A percentile compares a stretch with the other conserved stretches of the same genome.
Evolutionary conservation across 805 yeast species (phyloP).

Genomic region (Starmerella floris): DNA sequence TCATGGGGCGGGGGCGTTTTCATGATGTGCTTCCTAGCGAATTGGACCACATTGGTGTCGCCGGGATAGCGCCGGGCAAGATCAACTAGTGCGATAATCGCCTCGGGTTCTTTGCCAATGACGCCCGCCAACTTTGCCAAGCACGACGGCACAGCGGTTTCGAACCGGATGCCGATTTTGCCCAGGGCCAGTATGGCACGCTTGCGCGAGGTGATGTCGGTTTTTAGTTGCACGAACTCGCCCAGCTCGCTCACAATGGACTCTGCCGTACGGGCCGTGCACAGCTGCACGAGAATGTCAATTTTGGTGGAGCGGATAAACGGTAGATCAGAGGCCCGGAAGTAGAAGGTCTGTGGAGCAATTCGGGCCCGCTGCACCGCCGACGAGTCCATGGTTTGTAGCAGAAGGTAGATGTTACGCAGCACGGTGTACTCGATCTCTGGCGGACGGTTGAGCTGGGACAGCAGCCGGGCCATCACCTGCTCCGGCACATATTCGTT

Average conservation of each 20-base stretch:
- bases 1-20: constrained; percentile 24
- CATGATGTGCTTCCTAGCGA: too few species aligned
- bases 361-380: constrained; percentile 19
- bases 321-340: constrained; percentile 72
- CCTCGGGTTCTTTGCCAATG: constrained; percentile 51
- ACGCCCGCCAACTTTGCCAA: constrained; percentile 48
- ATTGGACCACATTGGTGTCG: constrained; percentile 28
- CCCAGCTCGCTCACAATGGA: constrained; percentile 59
- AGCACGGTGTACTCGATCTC: constrained; percentile 75
- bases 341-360: constrained; percentile 44
- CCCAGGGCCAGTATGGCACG: constrained; percentile 85
- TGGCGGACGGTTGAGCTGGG: constrained; percentile 42
- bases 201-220: constrained; percentile 73
- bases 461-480: constrained; percentile 51
- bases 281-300: constrained; percentile 70
- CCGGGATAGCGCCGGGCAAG: constrained; percentile 65
- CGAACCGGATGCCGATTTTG: constrained; percentile 67
- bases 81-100: constrained; percentile 60
- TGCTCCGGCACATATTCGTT: constrained; percentile 48
- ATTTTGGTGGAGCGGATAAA: constrained; percentile 82
- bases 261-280: constrained; percentile 45
- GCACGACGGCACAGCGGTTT: constrained; percentile 47
- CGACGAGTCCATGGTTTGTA: constrained; percentile 25
- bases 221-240: constrained; percentile 68
- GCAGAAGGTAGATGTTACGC: constrained; percentile 59